Base-by-base conservation (phyloP, 192 early-diverging fungal species). In the Paraglomus brasilianum region DNA sequence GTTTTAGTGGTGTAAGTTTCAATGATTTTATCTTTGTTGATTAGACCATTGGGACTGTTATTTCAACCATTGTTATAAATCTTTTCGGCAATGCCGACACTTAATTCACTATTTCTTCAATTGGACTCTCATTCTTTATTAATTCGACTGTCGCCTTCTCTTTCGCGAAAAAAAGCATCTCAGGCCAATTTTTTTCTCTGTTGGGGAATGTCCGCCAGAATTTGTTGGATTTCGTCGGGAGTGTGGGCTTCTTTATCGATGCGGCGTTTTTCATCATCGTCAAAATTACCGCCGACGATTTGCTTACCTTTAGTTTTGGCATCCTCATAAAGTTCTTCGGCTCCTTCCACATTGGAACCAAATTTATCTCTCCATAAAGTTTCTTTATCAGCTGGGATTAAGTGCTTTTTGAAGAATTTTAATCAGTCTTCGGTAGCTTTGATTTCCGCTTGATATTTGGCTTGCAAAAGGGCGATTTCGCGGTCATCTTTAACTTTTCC, bases 31-130 rank as follows among this genome's bases (percentile, higher is more conserved):
- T 53, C 52, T 8, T 53, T 53, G n/a, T 53, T 53, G 22, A 53
- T 53, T 53, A 53, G 22, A 21, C 52, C 52, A 53, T 53, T 53
- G 7, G 52, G 52, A 17, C 52, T 53, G 52, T 53, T 53, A 53
- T 53, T 19, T 53, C 52, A 53, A 17, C 52, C 52, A 53, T 53
- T 53, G 5, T 53, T 6, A 22, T 53, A 53, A 22, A 53, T 53
- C 22, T 19, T 19, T 53, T 53, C 22, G n/a, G 52, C 6, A 19
- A 53, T 22, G 14, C 22, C 52, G 22, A 53, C 22, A 7, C 11
- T n/a, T 53, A 53, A 53, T 19, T 14, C 22, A 22, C 52, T 53
- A 19, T 53, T 9, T 8, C 8, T 9, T 53, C 52, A 53, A 53
- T 53, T 53, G 6, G 14, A 14, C 22, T 53, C 22, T 17, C 52